Evolutionary conservation across 192 early-diverging fungal species (phyloP).

Genomic region (Phlyctochytrium bullatum): DNA sequence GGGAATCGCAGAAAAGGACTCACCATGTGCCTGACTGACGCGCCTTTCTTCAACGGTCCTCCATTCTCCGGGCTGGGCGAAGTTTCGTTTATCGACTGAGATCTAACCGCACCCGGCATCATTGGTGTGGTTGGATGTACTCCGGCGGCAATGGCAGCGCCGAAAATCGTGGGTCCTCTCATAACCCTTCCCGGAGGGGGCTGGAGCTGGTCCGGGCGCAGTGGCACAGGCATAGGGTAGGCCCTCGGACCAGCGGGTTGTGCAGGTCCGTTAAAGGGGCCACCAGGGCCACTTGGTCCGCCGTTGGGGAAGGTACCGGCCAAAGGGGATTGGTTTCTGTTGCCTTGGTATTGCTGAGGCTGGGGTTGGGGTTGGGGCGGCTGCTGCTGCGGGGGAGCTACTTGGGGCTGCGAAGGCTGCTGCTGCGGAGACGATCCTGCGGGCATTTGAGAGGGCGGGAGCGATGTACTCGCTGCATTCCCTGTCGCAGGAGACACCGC

Average conservation of each 20-base stretch:
- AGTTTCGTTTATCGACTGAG: too few relatives aligned
- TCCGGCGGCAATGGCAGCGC: slow-evolving; percentile 4
- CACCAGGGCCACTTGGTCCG: too few relatives aligned
- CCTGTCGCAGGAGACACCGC: neutral
- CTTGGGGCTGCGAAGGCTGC: neutral
- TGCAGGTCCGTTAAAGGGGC: too few relatives aligned
- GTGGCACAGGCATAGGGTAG: slow-evolving; percentile 6
- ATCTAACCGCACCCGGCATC: slow-evolving; percentile 5
- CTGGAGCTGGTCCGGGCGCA: slow-evolving; percentile 1
- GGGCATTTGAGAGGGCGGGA: too few relatives aligned
- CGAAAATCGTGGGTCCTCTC: slow-evolving; percentile 5
- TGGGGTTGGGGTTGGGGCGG: neutral
- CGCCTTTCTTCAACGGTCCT: neutral
- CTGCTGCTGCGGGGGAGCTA: neutral
- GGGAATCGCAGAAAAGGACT: neutral
- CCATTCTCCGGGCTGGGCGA: neutral
- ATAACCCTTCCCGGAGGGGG: slow-evolving; percentile 1
- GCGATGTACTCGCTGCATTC: neutral
- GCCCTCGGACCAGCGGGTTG: too few relatives aligned
- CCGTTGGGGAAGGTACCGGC: too few relatives aligned
- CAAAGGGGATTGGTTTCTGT: neutral
- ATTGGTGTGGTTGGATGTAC: slow-evolving; percentile 2
- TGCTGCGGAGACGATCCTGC: neutral
- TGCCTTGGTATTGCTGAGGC: too few relatives aligned
- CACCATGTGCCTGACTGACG: neutral